Evolutionary conservation across 306 rosid genomes (phyloP).

Genomic region (Fagus crenata): DNA sequence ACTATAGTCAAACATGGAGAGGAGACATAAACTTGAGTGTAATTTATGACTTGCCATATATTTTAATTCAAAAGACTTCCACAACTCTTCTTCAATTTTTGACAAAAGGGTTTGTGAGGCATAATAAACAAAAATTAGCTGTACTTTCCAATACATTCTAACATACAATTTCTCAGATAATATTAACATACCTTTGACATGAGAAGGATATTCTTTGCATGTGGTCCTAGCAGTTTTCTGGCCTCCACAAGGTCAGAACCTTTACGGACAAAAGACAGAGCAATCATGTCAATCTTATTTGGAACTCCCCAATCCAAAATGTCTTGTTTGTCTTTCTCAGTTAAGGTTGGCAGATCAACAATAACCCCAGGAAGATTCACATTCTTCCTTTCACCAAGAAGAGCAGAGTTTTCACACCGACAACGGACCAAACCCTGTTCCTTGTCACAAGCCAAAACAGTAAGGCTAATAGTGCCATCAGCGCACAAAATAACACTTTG

Average conservation of each 20-base stretch:
- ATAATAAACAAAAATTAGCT: no score
- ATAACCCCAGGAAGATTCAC: conserved; percentile 32
- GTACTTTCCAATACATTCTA: no score
- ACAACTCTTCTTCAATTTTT: no score
- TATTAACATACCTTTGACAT: conserved; percentile 29
- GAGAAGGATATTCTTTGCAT: conserved; percentile 24
- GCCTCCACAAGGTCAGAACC: conserved; percentile 30
- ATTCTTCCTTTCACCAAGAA: conserved; percentile 27
- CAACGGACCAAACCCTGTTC: conserved; percentile 18
- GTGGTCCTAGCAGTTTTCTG: conserved; percentile 17
- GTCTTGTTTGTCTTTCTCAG: conserved; percentile 25
- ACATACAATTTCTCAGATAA: neutral
- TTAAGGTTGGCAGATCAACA: conserved; percentile 31
- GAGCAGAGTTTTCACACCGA: conserved; percentile 25
- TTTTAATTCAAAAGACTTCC: no score
- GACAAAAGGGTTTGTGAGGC: no score
- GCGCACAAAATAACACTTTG: conserved; percentile 22
- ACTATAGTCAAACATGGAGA: no score
- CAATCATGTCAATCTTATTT: conserved; percentile 28
- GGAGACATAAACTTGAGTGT: no score
- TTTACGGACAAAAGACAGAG: conserved; percentile 42
- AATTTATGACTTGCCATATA: no score
- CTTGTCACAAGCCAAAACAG: conserved; percentile 25
- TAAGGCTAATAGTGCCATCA: conserved; percentile 25
- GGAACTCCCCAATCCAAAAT: conserved; percentile 29